Base-by-base conservation (phyloP, 306 rosid species). In the Gastrolobium villosum region DNA sequence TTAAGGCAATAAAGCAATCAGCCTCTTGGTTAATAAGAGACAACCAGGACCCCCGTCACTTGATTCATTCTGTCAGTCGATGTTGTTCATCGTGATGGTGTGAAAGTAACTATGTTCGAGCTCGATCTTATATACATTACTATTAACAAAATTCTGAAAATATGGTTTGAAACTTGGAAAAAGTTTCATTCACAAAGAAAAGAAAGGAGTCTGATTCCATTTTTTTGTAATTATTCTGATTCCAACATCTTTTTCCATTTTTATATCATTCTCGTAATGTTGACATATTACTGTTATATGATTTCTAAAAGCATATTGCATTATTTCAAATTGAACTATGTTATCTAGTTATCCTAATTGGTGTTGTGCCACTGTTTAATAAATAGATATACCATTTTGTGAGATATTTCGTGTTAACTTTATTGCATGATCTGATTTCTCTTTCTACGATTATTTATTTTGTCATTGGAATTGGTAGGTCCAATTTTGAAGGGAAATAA, bases 401-500 rank as follows among this genome's bases (percentile, higher is more conserved):
- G 65, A 20, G 41, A 69, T 30, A 5, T 39, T 9, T 39, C 5
- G 35, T 34, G 7, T 11, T 7, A 37, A 55, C 14, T 31, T 14
- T 30, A 7, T 64, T 45, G 9, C 63, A 37, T 53, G 57, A 28
- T 41, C 49, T 5, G 9, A 56, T 78, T 68, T 77, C n/a, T 49
- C 14, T 11, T 31, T 63, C 61, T n/a, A 15, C 55, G 74, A 77
- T 43, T 41, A 40, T 10, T 54, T 55, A 49, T 40, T 43, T 34
- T 36, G 36, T 31, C 36, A 28, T 31, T 20, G 39, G 45, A 54
- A 44, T 32, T 46, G 59, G 31, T 54, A 31, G 35, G 75, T 74
- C 14, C 53, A 37, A 43, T 74, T 56, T 36, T 70, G 74, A 37
- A 26, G 41, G 5, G 60, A 36, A 65, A 60, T 82, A 54, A 74